Evolutionary conservation across 768 basidiomycete species (phyloP).

Genomic region (Boletus rubescentipes): DNA sequence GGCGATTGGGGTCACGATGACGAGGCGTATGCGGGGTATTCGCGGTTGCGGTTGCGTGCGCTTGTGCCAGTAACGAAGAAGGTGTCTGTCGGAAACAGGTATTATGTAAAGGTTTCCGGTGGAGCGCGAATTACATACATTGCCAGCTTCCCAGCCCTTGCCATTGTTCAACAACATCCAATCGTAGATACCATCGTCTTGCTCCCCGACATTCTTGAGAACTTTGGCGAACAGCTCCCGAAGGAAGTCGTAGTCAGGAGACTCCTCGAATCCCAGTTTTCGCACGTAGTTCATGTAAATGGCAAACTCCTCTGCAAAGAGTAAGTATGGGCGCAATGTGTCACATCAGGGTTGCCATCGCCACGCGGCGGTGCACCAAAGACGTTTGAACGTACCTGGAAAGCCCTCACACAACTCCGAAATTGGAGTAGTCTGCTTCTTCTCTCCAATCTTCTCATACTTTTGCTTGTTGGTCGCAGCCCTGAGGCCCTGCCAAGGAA

Average conservation of each 20-base stretch:
- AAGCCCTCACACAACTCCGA: constrained; percentile 94
- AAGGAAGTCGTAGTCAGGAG: constrained; percentile 97
- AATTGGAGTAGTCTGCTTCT: constrained; percentile 94
- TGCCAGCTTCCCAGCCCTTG: constrained; percentile 92
- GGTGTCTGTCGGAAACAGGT: constrained; percentile 35
- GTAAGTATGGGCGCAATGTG: background rate
- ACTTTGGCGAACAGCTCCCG: constrained; percentile 93
- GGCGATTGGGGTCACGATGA: constrained; percentile 57
- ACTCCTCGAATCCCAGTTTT: constrained; percentile 96
- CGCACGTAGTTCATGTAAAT: constrained; percentile 99
- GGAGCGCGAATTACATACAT: constrained; percentile 49
- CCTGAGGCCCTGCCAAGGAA: constrained; percentile 97
- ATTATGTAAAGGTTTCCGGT: constrained; percentile 2
- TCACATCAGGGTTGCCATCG: background rate
- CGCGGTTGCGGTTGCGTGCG: constrained; percentile 58
- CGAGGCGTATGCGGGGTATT: constrained; percentile 51
- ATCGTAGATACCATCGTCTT: constrained; percentile 91
- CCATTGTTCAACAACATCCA: constrained; percentile 96
- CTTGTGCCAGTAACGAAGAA: constrained; percentile 44
- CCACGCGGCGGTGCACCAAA: background rate
- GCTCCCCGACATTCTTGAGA: constrained; percentile 81
- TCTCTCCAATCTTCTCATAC: constrained; percentile 99
- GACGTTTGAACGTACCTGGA: constrained; percentile 56
- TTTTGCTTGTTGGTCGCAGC: constrained; percentile 99
- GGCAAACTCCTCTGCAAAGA: constrained; percentile 75